phyloP scores from a whole-genome alignment of 139 green algal species.

The Eudorina sp. region DNA sequence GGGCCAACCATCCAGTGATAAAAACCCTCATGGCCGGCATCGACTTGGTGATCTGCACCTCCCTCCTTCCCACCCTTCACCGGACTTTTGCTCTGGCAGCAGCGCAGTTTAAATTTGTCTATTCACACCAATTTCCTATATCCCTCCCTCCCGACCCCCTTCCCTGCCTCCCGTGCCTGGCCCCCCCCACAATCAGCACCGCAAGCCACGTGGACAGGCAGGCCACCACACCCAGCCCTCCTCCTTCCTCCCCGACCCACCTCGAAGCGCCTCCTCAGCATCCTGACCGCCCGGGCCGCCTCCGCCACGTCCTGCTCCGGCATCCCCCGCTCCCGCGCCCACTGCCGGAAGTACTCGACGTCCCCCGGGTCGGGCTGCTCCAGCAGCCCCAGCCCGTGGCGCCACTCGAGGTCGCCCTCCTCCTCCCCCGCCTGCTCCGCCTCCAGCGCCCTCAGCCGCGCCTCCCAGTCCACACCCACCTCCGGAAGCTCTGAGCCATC shows the following conservation, averaged over 20 bases:
- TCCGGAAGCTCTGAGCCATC: slow-evolving; percentile 10
- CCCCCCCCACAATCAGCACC: neutral
- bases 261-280: neutral
- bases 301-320: neutral
- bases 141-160: no score
- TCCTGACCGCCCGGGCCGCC: neutral
- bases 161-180: neutral
- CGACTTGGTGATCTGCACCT: neutral
- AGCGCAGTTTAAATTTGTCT: no score
- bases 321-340: neutral
- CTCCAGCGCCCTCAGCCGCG: neutral
- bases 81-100: no score
- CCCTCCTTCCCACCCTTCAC: neutral
- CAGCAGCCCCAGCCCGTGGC: neutral
- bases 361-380: neutral
- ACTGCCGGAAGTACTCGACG: neutral
- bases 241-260: neutral
- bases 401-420: neutral
- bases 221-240: neutral
- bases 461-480: neutral
- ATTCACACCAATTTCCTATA: no score
- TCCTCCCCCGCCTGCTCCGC: neutral
- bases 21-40: neutral
- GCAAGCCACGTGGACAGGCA: neutral
- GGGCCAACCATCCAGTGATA: neutral